Percentiles rank a stretch among this genome's conserved stretches.
Evolutionary conservation across 2,329 filamentous ascomycete species (phyloP).

Genomic region (Tolypocladium cylindrosporum): DNA sequence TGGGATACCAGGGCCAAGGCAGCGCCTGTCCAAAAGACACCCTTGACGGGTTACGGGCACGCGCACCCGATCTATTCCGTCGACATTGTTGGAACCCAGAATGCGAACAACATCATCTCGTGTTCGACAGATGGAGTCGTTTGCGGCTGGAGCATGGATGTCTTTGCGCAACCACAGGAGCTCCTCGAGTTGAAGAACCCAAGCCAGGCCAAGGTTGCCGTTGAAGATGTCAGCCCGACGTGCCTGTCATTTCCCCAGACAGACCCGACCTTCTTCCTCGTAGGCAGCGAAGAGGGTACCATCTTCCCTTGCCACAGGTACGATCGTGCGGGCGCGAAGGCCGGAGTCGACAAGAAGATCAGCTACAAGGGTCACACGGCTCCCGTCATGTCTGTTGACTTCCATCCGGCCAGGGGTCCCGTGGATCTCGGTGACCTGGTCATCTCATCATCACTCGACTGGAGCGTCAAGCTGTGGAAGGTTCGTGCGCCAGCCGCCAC

Average conservation of each 20-base stretch:
- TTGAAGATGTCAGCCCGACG: constrained; percentile 89
- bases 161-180: constrained; percentile 94
- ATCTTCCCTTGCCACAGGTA: constrained; percentile 97
- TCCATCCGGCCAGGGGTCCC: constrained; percentile 85
- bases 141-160: constrained; percentile 95
- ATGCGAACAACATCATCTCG: constrained; percentile 97
- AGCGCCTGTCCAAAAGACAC: constrained; percentile 89
- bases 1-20: constrained; percentile 94
- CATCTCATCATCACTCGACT: constrained; percentile 85
- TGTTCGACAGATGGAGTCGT: constrained; percentile 94
- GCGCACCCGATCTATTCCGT: constrained; percentile 95
- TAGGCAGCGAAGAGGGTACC: constrained; percentile 90
- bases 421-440: constrained; percentile 92
- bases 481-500: constrained; percentile 71
- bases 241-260: constrained; percentile 91
- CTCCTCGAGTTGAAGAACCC: constrained; percentile 81
- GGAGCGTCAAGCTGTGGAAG: constrained; percentile 96
- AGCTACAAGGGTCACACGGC: constrained; percentile 85
- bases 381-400: constrained; percentile 91
- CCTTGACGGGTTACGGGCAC: constrained; percentile 86
- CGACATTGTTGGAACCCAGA: constrained; percentile 93
- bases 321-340: constrained; percentile 93
- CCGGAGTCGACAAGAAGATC: constrained; percentile 82
- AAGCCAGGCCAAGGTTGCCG: constrained; percentile 62
- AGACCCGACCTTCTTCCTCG: constrained; percentile 94